Evolutionary conservation across 2,329 filamentous ascomycete genomes (phyloP).

Genomic region (Shiraia sp.): DNA sequence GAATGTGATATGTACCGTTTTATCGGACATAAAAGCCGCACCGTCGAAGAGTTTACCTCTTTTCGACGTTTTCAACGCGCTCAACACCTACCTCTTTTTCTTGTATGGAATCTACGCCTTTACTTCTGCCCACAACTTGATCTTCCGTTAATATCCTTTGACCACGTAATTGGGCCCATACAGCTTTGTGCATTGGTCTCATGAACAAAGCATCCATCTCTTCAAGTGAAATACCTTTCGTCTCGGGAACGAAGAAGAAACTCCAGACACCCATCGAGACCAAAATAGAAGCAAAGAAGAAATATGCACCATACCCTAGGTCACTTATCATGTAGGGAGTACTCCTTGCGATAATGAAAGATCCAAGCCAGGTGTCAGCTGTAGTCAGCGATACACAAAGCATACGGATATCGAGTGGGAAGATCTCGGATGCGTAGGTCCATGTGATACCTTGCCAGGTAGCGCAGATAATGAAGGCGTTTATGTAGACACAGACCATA

Average conservation of each 20-base stretch:
- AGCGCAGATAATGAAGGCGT: constrained; percentile 57
- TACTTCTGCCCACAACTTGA: constrained; percentile 17
- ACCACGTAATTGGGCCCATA: constrained; percentile 34
- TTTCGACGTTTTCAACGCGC: constrained; percentile 18
- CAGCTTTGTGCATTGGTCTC: constrained; percentile 32
- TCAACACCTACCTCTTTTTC: constrained; percentile 27
- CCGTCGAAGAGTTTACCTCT: constrained; percentile 1
- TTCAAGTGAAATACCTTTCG: constrained; percentile 36
- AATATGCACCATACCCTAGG: constrained; percentile 45
- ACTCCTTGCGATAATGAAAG: constrained; percentile 46
- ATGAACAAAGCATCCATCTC: constrained; percentile 39
- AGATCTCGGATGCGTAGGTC: constrained; percentile 56
- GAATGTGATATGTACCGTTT: no score
- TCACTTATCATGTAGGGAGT: constrained; percentile 46
- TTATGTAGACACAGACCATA: constrained; percentile 60
- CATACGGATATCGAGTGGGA: constrained; percentile 48
- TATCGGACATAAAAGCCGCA: background rate
- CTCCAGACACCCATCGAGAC: constrained; percentile 36
- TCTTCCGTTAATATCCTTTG: constrained; percentile 21
- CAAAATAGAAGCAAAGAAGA: constrained; percentile 43
- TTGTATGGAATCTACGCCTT: constrained; percentile 12
- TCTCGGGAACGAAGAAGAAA: constrained; percentile 40
- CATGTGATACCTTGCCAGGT: constrained; percentile 50
- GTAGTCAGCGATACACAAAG: constrained; percentile 46
- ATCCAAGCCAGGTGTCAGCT: constrained; percentile 46